Base-by-base conservation (phyloP, 768 basidiomycete species). In the Psilocybe sp. region DNA sequence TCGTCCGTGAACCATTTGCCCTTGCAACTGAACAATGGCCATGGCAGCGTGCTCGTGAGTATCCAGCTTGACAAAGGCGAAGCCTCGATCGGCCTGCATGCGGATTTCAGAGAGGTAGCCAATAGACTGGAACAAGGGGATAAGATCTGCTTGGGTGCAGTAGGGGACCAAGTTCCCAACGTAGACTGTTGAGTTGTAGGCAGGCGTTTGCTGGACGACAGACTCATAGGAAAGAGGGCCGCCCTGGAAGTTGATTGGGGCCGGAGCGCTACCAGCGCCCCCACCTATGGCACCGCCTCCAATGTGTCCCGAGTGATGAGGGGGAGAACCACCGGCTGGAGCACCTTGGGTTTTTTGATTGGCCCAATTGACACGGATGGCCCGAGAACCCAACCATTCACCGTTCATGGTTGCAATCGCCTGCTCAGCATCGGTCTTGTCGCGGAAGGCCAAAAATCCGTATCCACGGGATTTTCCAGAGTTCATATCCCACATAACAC, bases 401-500 rank as follows among this genome's bases (percentile, higher is more conserved):
- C 97, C 97, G 64, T 99, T 99, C 97, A 99, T 99, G 53, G 96
- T 95, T 31, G 91, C 89, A 66, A 99, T 99, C 38, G 97, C 97
- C 69, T 98, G 97, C 68, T 99, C 97, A 31, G 97, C 97, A 62
- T 99, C 97, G 46, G 96, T 92, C 73, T 96, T 95, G 77, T 99
- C 97, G 62, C 96, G 82, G 81, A 98, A 98, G 2, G 96, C 95
- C 56, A 98, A 82, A 80, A 98, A 98, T 44, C 96, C 95, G 65
- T 98, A 98, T 37, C 96, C 96, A 62, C 96, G 88, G 63, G 89
- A 92, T 75, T 98, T 98, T 54, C 97, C 97, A 46, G 95, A 96
- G 73, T 95, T 97, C 93, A 98, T 98, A 68, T 99, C 97, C 96
- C 96, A 98, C 96, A 98, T 98, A 53, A 98, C 97, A 32, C 97